Evolutionary conservation across 805 yeast species (phyloP).

Genomic region (Metschnikowia aberdeeniae): DNA sequence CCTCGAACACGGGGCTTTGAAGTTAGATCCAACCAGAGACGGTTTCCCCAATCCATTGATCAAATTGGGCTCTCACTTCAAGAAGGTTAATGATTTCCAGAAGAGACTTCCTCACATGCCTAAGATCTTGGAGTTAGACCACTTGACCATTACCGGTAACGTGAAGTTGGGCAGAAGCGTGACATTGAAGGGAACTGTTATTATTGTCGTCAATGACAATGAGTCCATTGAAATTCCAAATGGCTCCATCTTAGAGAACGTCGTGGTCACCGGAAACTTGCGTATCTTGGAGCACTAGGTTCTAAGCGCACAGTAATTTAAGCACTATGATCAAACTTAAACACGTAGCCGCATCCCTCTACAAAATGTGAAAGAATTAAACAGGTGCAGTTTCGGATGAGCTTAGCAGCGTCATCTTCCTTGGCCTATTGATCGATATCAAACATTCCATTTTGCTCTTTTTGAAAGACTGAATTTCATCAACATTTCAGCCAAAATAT

Average conservation of each 20-base stretch:
- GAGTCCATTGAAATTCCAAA: slow-evolving; percentile 96
- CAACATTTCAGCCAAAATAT: no score
- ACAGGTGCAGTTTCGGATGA: no score
- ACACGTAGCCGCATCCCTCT: no score
- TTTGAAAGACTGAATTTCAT: no score
- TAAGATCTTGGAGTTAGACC: slow-evolving; percentile 92
- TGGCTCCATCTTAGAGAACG: slow-evolving; percentile 91
- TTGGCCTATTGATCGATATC: no score
- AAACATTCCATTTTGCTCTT: no score
- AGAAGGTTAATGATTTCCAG: slow-evolving; percentile 90
- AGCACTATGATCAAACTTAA: no score
- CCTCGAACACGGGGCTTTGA: slow-evolving; percentile 87
- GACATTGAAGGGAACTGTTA: slow-evolving; percentile 93
- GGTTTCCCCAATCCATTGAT: slow-evolving; percentile 91
- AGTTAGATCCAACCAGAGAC: slow-evolving; percentile 77
- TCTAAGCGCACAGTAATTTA: not conserved
- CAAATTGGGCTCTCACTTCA: slow-evolving; percentile 94
- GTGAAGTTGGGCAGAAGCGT: slow-evolving; percentile 88
- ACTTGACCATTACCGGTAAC: slow-evolving; percentile 95
- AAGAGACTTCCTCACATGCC: slow-evolving; percentile 93
- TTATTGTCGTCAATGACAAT: slow-evolving; percentile 95
- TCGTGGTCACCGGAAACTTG: slow-evolving; percentile 94
- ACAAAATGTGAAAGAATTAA: no score
- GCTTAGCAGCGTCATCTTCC: no score
- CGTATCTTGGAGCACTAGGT: slow-evolving; percentile 83